Percentiles rank a stretch among this genome's conserved stretches.
Evolutionary conservation across 495 filamentous ascomycete species (phyloP).

Genomic region (Lasiosphaeria miniovina): DNA sequence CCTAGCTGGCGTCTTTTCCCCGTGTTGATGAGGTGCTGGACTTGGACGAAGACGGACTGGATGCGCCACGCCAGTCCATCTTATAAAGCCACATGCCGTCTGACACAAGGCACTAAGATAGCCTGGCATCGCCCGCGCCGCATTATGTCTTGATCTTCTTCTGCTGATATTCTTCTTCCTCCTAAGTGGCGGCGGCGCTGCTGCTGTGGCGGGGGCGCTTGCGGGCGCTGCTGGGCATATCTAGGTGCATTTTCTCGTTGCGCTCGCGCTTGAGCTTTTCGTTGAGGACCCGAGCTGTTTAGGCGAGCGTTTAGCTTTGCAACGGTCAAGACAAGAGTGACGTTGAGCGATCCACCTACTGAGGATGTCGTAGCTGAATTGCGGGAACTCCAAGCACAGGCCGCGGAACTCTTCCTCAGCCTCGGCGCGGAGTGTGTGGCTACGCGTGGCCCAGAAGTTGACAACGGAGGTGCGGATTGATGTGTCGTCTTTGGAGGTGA

Average conservation of each 20-base stretch:
- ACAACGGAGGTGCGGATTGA: slow-evolving; percentile 79
- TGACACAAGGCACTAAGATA: too few species aligned
- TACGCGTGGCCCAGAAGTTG: slow-evolving; percentile 83
- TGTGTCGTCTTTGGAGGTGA: slow-evolving; percentile 64
- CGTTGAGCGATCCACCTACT: slow-evolving; percentile 38
- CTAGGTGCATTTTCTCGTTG: slow-evolving; percentile 52
- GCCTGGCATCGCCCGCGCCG: too few species aligned
- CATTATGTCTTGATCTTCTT: background rate
- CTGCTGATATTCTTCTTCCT: background rate
- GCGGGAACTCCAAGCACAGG: slow-evolving; percentile 84
- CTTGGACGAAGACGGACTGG: too few species aligned
- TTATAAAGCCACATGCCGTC: too few species aligned
- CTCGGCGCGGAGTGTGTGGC: slow-evolving; percentile 76
- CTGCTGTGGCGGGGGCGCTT: slow-evolving; percentile 51
- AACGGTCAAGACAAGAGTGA: background rate
- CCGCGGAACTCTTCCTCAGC: slow-evolving; percentile 76
- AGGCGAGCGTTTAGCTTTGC: slow-evolving; percentile 8
- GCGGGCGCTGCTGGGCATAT: slow-evolving; percentile 39
- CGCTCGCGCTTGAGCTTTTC: slow-evolving; percentile 57
- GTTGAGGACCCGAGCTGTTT: slow-evolving; percentile 53
- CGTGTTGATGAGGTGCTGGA: too few species aligned
- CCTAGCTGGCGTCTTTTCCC: too few species aligned
- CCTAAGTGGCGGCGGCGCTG: slow-evolving; percentile 14
- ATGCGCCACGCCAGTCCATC: too few species aligned
- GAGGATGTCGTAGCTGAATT: slow-evolving; percentile 90